Base-by-base conservation (phyloP, 148 eudicot species). In the Chenopodium formosanum region DNA sequence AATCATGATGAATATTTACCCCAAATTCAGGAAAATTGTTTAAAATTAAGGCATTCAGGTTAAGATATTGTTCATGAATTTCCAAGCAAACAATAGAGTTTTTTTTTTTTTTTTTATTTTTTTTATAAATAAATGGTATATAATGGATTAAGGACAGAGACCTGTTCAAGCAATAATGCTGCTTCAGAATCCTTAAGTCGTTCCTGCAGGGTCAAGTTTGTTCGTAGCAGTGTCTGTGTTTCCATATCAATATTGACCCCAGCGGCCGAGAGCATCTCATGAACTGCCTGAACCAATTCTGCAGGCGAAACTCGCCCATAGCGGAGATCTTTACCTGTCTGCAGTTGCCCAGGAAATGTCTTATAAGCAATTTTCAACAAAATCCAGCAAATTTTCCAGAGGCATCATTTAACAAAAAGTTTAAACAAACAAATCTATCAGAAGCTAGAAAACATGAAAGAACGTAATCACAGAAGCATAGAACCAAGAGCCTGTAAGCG, bases 221-320 rank as follows among this genome's bases (percentile, higher is more conserved):
- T 91, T 72, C 88, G 93, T 69, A 97, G 80, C 50, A 97, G 83
- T 19, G 94, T 86, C 82, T 89, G 97, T 83, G 90, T 91, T 89
- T 94, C 99, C 67, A 87, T 87, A 81, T 94, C 97, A 86, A 97
- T 82, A 86, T 78, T 90, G 74, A 97, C 83, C 66, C 98, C 98
- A 56, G 99, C 99, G 40, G 97, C 91, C 60, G 98, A 92, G 78
- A 97, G 97, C 98, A 97, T 94, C 88, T 97, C 99, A 83, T 91
- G 97, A 83, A 97, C 98, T 67, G 99, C 99, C 84, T 97, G 94
- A 80, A 97, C 98, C 74, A 97, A 80, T 82, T 97, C 99, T 78
- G 87, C 89, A 84, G 98, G 93, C 62, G 97, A 91, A 65, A 97
- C 99, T 74, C 90, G 88, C 34, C 94, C 99, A 87, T 86, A 88